Base-by-base conservation (phyloP, 2,329 filamentous ascomycete species). In the Chaetomiaceae sp. region DNA sequence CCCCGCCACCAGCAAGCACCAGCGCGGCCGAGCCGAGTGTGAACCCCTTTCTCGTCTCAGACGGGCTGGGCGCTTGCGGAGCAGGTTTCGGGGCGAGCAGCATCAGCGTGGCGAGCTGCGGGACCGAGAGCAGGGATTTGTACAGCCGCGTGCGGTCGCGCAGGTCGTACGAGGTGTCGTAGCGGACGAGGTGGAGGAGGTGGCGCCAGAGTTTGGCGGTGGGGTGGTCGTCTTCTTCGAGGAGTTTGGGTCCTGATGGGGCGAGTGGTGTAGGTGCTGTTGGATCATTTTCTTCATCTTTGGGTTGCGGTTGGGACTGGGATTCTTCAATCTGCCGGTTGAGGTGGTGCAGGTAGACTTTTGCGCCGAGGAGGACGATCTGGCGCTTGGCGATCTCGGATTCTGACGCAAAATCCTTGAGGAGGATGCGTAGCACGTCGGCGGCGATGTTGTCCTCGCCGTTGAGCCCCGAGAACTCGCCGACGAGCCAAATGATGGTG, bases 401-500 rank as follows among this genome's bases (percentile, higher is more conserved):
- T 71, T 99, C 94, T 57, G 85, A 83, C 1, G 84, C 77, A 65
- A 97, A 99, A 17, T 85, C 87, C 68, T 91, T 92, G 40, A 91
- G 80, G 2, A 99, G 74, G 39, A 97, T 92, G 7, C 94, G 84
- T 31, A 97, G 74, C 6, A 97, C 91, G 65, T 99, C 94, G 0
- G 92, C 85, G 0, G 94, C 94, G 57, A 99, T 92, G 64, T 95
- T 95, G 66, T 94, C 85, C 55, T 91, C 85, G 9, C 85, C 81
- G 52, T 90, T 83, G 3, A 87, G 71, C 0, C 90, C 89, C 0
- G 92, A 84, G 63, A 95, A 97, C 69, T 99, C 94, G 42, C 94
- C 94, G 0, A 97, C 91, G 0, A 99, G 82, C 94, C 94, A 99
- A 62, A 99, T 88, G 59, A 99, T 96, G 46, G 89, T 96, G 3